Evolutionary conservation across 139 green algal genomes (phyloP), one percentile per base, ranked within the genome.

Genomic region (Volvox africanus): DNA sequence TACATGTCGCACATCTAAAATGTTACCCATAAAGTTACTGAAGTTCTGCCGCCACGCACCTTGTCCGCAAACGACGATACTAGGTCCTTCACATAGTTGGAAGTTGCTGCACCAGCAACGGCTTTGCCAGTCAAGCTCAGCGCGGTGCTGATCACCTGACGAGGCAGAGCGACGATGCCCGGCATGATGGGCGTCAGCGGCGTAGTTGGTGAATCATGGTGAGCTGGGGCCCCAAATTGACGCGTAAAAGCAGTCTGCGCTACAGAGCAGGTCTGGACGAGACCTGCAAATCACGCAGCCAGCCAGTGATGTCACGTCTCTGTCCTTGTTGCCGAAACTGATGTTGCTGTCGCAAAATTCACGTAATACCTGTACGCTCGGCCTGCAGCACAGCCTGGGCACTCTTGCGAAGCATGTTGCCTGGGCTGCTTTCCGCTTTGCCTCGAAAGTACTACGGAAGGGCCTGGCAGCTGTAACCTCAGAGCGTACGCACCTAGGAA

Each of bases 171-270:
- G n/a, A 92, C 92, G 21, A 94, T 20, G 14, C 75, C 33, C 26
- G 92, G 92, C 92, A 94, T 92, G 37, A 94, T 91, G 21, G 92
- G 92, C 55, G 75, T 87, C 22, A 94, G 90, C 2, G 92, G 92
- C 26, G 90, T 94, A 55, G 92, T 92, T 12, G 90, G 90, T 36
- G 84, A 62, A 24, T 85, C 76, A 67, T 76, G 32, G 33, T 55
- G 13, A 35, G 75, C 87, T 3, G 87, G 87, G 13, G 87, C 87
- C 12, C 87, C 87, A 91, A 85, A 91, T 24, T 86, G 61, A 26
- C 87, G 87, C 1, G 61, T 73, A 24, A 91, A 86, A 0, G 76
- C 87, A 68, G 87, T 24, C 76, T 86, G 76, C 5, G 87, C 76
- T 3, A 77, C 87, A 26, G 86, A 44, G 20, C 86, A 90, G 50